A percentile compares a stretch with the other conserved stretches of the same genome.
Evolutionary conservation across 176 grass and related monocot genomes (phyloP).

Genomic region (Oryza longistaminata): DNA sequence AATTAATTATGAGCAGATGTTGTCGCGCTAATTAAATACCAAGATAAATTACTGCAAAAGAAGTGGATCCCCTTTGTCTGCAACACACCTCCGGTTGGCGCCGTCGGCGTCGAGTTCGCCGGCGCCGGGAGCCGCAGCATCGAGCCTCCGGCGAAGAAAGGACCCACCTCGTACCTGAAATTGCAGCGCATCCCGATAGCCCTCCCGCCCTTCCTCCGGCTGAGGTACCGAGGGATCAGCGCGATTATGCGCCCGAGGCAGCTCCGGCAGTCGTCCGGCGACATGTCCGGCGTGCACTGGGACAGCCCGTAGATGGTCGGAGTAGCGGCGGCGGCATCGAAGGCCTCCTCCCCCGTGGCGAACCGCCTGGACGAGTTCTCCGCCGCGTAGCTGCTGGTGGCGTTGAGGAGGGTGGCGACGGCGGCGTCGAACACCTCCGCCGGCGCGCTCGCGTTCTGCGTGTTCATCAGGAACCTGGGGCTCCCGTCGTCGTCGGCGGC

Average conservation of each 20-base stretch:
- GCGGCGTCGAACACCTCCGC: slow-evolving; percentile 20
- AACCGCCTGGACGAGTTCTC: slow-evolving; percentile 32
- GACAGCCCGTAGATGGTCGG: slow-evolving; percentile 45
- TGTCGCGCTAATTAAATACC: neutral
- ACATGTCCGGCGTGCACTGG: slow-evolving; percentile 62
- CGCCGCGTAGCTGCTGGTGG: slow-evolving; percentile 36
- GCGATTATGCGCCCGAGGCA: slow-evolving; percentile 43
- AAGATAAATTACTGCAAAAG: neutral
- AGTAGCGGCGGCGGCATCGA: neutral
- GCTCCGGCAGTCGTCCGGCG: slow-evolving; percentile 19
- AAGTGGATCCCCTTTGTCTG: neutral
- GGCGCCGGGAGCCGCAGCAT: slow-evolving; percentile 40
- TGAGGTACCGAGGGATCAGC: neutral
- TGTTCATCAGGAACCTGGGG: rapidly evolving
- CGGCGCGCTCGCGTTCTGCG: neutral
- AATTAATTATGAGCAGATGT: neutral
- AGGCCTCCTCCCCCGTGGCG: slow-evolving; percentile 38
- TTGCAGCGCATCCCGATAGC: slow-evolving; percentile 43
- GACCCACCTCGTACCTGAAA: slow-evolving; percentile 42
- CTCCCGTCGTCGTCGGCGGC: neutral
- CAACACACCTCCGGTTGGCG: slow-evolving; percentile 22
- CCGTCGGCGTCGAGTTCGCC: neutral
- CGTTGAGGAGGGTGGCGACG: slow-evolving; percentile 37
- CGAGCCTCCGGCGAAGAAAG: slow-evolving; percentile 48
- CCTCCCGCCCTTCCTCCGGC: slow-evolving; percentile 5